Evolutionary conservation across 1,284 basidiomycete genomes (phyloP), one percentile per base, ranked within the genome.

Genomic region (Paramarasmius palmivorus): DNA sequence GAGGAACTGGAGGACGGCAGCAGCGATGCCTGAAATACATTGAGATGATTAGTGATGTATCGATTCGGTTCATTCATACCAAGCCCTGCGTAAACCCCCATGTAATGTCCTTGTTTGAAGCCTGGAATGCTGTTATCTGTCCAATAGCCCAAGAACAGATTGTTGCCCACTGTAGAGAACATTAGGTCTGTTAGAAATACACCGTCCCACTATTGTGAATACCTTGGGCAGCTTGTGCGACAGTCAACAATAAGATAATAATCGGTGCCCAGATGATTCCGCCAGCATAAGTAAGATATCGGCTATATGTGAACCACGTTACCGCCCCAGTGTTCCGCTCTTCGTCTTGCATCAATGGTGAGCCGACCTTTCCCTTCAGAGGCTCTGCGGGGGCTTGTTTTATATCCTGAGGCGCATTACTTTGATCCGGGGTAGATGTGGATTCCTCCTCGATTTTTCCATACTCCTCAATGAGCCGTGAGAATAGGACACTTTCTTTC

Each of bases 81-180:
- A 12, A 90, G 72, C 9, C 73, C 78, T 3, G 82, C 83, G 61
- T 89, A 90, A n/a, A 86, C 76, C 3, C 72, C 86, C 77, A 89
- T 88, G 64, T 88, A 89, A 49, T 84, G 72, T 1, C 76, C 79
- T 59, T 84, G 74, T 2, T 40, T 65, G 63, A 86, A 85, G 1
- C 78, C 75, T n/a, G 62, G 62, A 19, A 79, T 70, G 20, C 67
- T 73, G n/a, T 62, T 52, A 3, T 68, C 66, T 1, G 76, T 77
- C 78, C 78, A 80, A 55, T 76, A 79, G 0, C 77, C 76, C 34
- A 81, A 70, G 61, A 77, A 75, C 14, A 81, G 59, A 32, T 69
- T 78, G 49, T 73, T 74, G 3, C 69, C 72, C 32, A 79, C 78
- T 79, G 52, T 37, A 48, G 14, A 26, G 34, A 19, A 51, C 10